phyloP scores from a whole-genome alignment of 148 eudicot genomes.

The Diospyros lotus region DNA sequence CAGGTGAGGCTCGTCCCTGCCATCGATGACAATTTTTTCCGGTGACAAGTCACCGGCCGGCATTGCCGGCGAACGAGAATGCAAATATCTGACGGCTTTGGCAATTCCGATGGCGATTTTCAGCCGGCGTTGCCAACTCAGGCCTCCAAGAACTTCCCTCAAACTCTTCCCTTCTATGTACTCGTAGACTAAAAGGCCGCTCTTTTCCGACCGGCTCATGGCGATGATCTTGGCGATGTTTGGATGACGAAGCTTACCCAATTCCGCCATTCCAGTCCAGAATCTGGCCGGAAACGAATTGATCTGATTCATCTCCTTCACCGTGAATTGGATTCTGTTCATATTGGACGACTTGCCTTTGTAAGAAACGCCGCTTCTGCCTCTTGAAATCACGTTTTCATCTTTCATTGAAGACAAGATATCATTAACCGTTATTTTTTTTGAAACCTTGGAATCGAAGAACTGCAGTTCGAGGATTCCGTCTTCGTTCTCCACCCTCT shows the following conservation, averaged over 20 bases:
- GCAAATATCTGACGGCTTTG: slow-evolving; percentile 56
- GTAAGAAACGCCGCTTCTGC: slow-evolving; percentile 18
- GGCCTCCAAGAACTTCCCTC: slow-evolving; percentile 31
- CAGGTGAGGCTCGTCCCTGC: slow-evolving; percentile 45
- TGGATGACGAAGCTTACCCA: slow-evolving; percentile 49
- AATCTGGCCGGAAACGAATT: slow-evolving; percentile 7
- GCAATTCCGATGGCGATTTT: slow-evolving; percentile 57
- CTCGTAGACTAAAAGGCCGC: slow-evolving; percentile 50
- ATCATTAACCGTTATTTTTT: slow-evolving; percentile 33
- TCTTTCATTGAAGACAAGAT: slow-evolving; percentile 27
- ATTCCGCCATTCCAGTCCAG: slow-evolving; percentile 31
- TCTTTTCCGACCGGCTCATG: slow-evolving; percentile 37
- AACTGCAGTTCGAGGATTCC: slow-evolving; percentile 56
- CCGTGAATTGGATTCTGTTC: slow-evolving; percentile 25
- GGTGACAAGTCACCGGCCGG: slow-evolving; percentile 53
- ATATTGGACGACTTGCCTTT: slow-evolving; percentile 23
- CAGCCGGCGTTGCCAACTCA: slow-evolving; percentile 54
- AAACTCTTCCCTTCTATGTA: slow-evolving; percentile 46
- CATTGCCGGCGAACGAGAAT: slow-evolving; percentile 27
- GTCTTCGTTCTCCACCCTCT: slow-evolving; percentile 36
- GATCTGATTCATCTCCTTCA: slow-evolving; percentile 27
- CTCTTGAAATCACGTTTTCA: slow-evolving; percentile 24
- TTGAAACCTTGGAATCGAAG: slow-evolving; percentile 35
- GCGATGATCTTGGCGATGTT: slow-evolving; percentile 55
- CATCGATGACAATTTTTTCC: slow-evolving; percentile 43